Base-by-base conservation (phyloP, 2,329 filamentous ascomycete species). In the Chalara sp. region DNA sequence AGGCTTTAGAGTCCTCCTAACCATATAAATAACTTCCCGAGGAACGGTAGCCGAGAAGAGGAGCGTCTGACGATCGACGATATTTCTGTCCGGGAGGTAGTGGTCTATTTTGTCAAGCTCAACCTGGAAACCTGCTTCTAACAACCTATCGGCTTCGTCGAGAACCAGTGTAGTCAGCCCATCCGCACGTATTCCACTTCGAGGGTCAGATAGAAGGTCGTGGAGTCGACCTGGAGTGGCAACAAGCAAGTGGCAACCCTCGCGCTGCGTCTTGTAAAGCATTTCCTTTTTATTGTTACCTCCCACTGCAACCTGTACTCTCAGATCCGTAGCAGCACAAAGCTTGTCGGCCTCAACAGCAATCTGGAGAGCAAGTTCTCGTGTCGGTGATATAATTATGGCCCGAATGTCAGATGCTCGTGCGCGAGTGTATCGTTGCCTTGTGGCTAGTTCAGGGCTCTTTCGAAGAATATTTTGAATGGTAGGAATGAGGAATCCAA, bases 71-170 rank as follows among this genome's bases (percentile, higher is more conserved):
- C 92, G 84, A 53, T 86, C 78, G 54, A 85, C 80, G 47, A 84
- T 69, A 0, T 65, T 58, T 4, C 76, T 75, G 42, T 76, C 70
- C 5, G 92, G 92, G 6, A 96, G 75, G n/a, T 72, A 60, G 0
- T 64, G 46, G 46, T 80, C 69, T 49, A 92, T 88, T 1, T 76
- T 66, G 32, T 76, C 67, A 48, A 92, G 77, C 52, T 86, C 85
- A 28, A 72, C 72, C 28, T 83, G 75, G 61, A 92, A 92, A 1
- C 87, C 93, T 73, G 93, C 90, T 72, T 99, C 93, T 67, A 99
- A 79, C 88, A 99, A 96, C 63, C 93, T 88, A 71, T 99, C 93
- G 60, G 93, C 93, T 76, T 99, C 93, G 63, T 99, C 93, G 48
- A 99, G 83, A 58, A 97, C 90, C 49, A 99, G 76, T 59, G 93